Base-by-base conservation (phyloP, 2,329 filamentous ascomycete genomes). In the Colletotrichum melonis region DNA sequence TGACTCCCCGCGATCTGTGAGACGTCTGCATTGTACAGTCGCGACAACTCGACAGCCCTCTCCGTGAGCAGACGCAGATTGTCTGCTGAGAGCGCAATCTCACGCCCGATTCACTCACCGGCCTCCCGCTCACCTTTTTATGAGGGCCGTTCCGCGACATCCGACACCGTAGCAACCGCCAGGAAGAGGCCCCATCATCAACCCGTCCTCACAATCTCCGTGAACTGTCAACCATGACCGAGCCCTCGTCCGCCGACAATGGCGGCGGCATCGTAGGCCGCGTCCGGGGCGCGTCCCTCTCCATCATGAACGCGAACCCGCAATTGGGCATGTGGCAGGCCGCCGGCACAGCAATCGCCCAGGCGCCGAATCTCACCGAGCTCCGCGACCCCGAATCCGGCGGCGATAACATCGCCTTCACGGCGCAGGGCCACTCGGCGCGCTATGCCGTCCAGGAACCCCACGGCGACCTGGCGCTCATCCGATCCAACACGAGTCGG, bases 241-340 rank as follows among this genome's bases (percentile, higher is more conserved):
- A 71, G 19, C 57, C 64, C 11, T 56, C 67, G 11, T 11, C 67
- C 55, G 64, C 42, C 35, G 30, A 60, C 19, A 70, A 63, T 56
- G 63, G 42, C 22, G 63, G 42, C 28, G 67, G 75, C 67, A 74
- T 79, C 71, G 75, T 76, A 54, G 74, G 74, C 46, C 77, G 77
- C 60, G 79, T 76, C 75, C 73, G 78, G 7, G 72, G 76, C 42
- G 79, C 78, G 12, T 80, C 79, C 30, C 16, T 78, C 57, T 77
- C 78, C 16, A 30, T 80, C 58, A 73, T 79, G 46, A 78, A 79
- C 38, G 74, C 75, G 55, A 80, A 78, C 60, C 78, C 78, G 2
- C 79, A 80, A 71, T 73, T 80, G 54, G 79, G 79, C 67, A 76
- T 78, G 68, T 80, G 79, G 79, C 78, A 80, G 74, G 78, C 78